Conservation (phyloP, 306 rosid genomes). For the Comarum palustre region DNA sequence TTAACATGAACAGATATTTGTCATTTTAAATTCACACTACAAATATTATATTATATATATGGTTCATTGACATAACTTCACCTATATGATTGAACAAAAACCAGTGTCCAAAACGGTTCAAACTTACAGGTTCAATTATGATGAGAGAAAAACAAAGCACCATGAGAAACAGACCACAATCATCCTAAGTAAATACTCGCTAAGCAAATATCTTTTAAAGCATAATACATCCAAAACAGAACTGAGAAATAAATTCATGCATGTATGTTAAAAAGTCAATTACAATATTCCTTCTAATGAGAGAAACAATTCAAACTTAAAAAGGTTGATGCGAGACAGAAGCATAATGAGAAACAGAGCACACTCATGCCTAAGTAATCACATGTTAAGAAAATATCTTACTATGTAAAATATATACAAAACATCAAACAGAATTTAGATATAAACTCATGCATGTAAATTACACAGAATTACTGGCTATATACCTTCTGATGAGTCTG, state of each 20-base stretch:
- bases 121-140: neutral
- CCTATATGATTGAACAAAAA: neutral
- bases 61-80: neutral
- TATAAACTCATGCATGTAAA: constrained; percentile 1
- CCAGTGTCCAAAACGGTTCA: neutral
- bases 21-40: neutral
- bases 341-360: neutral
- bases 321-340: neutral
- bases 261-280: constrained; percentile 22
- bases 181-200: neutral
- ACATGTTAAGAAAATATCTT: neutral
- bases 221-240: neutral
- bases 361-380: neutral
- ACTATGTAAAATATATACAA: neutral
- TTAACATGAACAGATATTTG: neutral
- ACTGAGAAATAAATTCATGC: neutral
- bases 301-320: neutral
- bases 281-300: constrained; percentile 72
- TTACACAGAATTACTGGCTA: constrained; percentile 23
- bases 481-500: constrained; percentile 89
- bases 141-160: neutral
- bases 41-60: neutral
- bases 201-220: neutral
- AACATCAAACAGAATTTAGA: neutral
- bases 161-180: neutral